Percentiles rank a stretch among this genome's conserved stretches.
Conservation (phyloP, 176 grass and related monocot species). For the Coix lacrymajobi region DNA sequence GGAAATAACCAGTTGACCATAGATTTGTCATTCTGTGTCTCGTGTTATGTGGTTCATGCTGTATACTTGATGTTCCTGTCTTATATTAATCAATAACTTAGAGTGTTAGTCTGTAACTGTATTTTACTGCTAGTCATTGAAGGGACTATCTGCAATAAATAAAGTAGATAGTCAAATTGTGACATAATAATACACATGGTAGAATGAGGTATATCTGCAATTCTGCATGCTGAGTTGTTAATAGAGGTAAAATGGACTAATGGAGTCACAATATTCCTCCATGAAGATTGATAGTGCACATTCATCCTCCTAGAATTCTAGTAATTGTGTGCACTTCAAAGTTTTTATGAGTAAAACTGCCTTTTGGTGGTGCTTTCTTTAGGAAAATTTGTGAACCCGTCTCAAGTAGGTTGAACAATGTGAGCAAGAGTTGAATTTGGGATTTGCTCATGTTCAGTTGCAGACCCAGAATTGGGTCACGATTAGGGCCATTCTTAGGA, state of each 20-base stretch:
- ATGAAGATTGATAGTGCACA: background rate
- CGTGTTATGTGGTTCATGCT: constrained; percentile 6
- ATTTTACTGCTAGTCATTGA: constrained; percentile 4
- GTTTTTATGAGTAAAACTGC: background rate
- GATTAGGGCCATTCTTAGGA: too few relatives aligned
- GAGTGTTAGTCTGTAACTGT: background rate
- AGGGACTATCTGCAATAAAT: too few relatives aligned
- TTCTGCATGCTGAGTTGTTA: background rate
- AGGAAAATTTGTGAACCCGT: constrained; percentile 14
- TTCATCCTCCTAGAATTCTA: background rate
- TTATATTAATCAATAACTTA: background rate
- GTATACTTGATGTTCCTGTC: constrained; percentile 22
- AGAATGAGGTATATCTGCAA: background rate
- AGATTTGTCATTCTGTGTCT: constrained; percentile 9
- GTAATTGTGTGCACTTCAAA: background rate
- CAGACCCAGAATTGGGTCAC: too few relatives aligned
- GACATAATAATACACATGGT: background rate
- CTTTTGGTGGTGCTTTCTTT: constrained; percentile 4
- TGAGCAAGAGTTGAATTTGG: constrained; percentile 17
- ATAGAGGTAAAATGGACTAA: background rate
- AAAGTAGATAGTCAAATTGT: background rate
- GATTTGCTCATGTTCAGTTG: background rate
- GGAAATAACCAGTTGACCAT: background rate
- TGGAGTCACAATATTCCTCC: background rate
- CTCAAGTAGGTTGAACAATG: constrained; percentile 6